Evolutionary conservation across 2,329 filamentous ascomycete genomes (phyloP), one percentile per base, ranked within the genome.

Genomic region (Hirsutella minnesotensis): DNA sequence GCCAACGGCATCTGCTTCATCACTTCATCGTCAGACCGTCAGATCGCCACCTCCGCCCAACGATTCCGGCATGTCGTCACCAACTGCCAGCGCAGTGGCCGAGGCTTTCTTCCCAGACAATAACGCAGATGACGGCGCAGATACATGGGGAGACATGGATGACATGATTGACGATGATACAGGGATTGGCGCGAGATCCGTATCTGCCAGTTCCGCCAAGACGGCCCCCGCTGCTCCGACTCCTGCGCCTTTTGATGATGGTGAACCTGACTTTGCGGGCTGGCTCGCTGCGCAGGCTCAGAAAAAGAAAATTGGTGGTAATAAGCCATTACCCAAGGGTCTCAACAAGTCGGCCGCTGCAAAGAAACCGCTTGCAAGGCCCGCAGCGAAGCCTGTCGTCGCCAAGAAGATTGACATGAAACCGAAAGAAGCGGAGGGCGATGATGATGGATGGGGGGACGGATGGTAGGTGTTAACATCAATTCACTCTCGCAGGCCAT

Each of bases 211-310:
- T n/a, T 44, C 45, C 12, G 41, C 45, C 19, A 46, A 45, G 3
- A 58, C 58, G 39, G 54, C 68, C 24, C 51, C 64, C 10, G 53
- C 59, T 16, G 50, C 56, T 34, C 56, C 54, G 8, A 58, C 57
- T 5, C 53, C 63, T 24, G 65, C 72, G 7, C 72, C 81, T 0
- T 90, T 83, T 49, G 86, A 90, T 46, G 88, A 95, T 52, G 80
- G 84, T 21, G 90, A 98, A 60, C 90, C 90, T 0, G 92, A 96
- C 60, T 96, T 98, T 62, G 90, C 88, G 5, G 89, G 88, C 5
- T 96, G 92, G 89, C 64, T 96, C 19, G 88, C 86, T 12, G 88
- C 89, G 12, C 87, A 95, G 58, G 79, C 83, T 5, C 74, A 81
- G 48, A 77, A 83, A 48, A 95, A 94, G 48, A 95, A 94, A 66